phyloP scores from a whole-genome alignment of 2,329 filamentous ascomycete species.

The Aspergillus transmontanensis region DNA sequence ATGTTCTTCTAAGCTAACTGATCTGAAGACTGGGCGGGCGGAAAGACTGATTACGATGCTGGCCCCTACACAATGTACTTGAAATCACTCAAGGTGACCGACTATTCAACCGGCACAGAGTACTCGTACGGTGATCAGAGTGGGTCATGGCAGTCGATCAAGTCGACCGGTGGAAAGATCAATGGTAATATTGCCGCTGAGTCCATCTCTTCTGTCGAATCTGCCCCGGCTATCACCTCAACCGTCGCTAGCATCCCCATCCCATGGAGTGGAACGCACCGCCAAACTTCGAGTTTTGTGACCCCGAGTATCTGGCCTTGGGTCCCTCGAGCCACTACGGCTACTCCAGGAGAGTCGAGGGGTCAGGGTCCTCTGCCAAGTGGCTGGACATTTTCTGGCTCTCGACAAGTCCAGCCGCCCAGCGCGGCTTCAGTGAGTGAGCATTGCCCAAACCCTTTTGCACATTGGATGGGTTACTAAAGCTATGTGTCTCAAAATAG shows the following conservation, averaged over 20 bases:
- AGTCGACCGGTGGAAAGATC: conserved; percentile 75
- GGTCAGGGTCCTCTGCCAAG: conserved; percentile 61
- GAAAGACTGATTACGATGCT: conserved; percentile 77
- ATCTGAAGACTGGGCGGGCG: conserved; percentile 73
- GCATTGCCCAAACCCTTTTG: conserved; percentile 39
- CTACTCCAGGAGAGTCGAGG: conserved; percentile 49
- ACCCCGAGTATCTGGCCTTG: conserved; percentile 70
- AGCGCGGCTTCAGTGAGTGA: conserved; percentile 69
- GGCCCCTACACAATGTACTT: conserved; percentile 89
- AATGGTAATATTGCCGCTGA: conserved; percentile 61
- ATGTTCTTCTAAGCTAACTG: conserved; percentile 13
- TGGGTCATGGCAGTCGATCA: conserved; percentile 80
- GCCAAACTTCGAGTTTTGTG: conserved; percentile 48
- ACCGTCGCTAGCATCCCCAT: conserved; percentile 65
- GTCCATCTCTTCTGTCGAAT: conserved; percentile 41
- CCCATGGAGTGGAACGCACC: conserved; percentile 61
- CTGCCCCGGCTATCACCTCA: conserved; percentile 65
- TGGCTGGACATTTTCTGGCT: conserved; percentile 78
- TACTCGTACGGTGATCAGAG: conserved; percentile 81
- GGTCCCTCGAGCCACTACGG: conserved; percentile 57
- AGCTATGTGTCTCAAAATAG: conserved; percentile 17
- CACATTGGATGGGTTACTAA: conserved; percentile 28
- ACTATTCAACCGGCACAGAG: conserved; percentile 88
- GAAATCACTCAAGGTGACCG: conserved; percentile 72
- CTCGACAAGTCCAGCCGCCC: conserved; percentile 77